Evolutionary conservation across 805 yeast genomes (phyloP), one percentile per base, ranked within the genome.

Genomic region (Suhomyces kilbournensis): DNA sequence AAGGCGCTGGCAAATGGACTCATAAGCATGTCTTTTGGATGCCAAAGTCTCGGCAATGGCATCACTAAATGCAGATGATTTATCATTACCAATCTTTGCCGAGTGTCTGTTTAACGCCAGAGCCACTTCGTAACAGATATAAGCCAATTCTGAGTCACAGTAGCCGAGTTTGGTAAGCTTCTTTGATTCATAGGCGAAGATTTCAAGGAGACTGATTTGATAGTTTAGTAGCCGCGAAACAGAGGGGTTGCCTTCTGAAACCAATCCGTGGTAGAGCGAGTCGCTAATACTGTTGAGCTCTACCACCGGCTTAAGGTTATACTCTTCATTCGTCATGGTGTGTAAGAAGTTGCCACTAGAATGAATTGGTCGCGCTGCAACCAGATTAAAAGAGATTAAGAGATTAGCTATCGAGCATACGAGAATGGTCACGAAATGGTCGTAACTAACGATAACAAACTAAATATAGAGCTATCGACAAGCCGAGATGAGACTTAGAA

Each of bases 71-170:
- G 23, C 60, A 69, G 25, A 42, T n/a, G 58, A 53, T 30, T 60
- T 60, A 1, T 32, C 52, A 22, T 54, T 44, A 1, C 43, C 49
- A 3, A 44, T 53, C 15, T 39, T 47, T 17, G 46, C 47, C 17
- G 47, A 47, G 34, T 49, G 39, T 25, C 49, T 50, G 46, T 52
- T 57, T 14, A 66, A 49, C 35, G 51, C 48, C 26, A 39, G 42
- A 2, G 64, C 62, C 6, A 57, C 44, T 5, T 47, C 40, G 44
- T 60, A 69, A 49, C 67, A 56, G 1, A 75, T 60, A 51, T 63
- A 70, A 2, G 75, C 73, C 48, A 71, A 47, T 52, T 71, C 76
- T 55, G 62, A 66, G 53, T 75, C 78, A 53, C 78, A 75, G 48
- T 64, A 65, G 1, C 70, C 68, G n/a, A 67, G 34, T 22, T 50